Base-by-base conservation (phyloP, 2,329 filamentous ascomycete genomes). In the Chrysoporthe cubensis region DNA sequence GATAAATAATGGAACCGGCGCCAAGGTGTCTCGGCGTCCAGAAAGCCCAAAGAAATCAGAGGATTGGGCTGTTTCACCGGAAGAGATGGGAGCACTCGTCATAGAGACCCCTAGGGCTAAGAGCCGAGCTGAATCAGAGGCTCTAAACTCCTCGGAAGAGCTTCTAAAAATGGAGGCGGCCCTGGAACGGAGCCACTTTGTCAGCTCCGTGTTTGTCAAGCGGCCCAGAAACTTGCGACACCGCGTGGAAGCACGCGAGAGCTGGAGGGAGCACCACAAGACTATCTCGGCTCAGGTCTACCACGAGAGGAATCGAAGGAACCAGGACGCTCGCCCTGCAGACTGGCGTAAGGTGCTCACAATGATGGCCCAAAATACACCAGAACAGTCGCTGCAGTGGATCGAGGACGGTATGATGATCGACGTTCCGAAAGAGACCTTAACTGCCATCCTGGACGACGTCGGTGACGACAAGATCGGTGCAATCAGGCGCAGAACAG, bases 341-440 rank as follows among this genome's bases (percentile, higher is more conserved):
- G 75, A 80, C 67, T 85, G 82, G 82, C 77, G 75, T 16, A 70
- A 74, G 6, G 78, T 80, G 13, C 76, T 85, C 52, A 69, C 73
- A 9, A 69, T 78, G 4, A 76, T 86, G 68, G 76, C 76, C 69
- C 72, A 72, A 16, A 77, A 73, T 71, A 84, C 81, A 16, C 73
- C 73, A 37, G 63, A 60, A 43, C 40, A 69, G 32, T 58, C 32
- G 26, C 62, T 52, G 40, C 40, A 69, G 8, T 64, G 60, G 57
- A 21, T 66, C 58, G 69, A 70, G 34, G 68, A 73, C 40, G 71
- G 67, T 1, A 71, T 77, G 32, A 75, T 74, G 43, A 71, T 79
- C 18, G 48, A 71, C 9, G 46, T 80, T 0, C 66, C 73, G 2
- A 48, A 37, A 16, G 62, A 69, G 43, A 71, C 75, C 3, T 40